These are phyloP conservation scores for Penicillium verrucosum DNA, from an alignment of 2,329 filamentous ascomycete genomes.

Conservation along the genomic window DNA sequence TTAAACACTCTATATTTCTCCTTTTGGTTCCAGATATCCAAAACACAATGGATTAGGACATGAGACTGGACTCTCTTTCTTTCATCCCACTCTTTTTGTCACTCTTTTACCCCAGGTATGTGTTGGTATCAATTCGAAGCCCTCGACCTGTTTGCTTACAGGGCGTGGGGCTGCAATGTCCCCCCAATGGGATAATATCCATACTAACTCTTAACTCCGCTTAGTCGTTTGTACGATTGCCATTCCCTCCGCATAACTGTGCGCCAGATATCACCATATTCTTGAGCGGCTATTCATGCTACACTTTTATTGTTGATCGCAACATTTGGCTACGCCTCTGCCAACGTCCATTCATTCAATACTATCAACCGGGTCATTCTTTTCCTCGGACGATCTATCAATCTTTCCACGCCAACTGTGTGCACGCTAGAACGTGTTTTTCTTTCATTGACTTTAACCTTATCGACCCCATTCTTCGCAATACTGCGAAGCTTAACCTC, in stretches of 20 bases:
- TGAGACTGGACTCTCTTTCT: conserved; percentile 3
- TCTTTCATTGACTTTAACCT: neutral
- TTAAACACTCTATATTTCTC: neutral
- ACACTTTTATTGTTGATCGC: neutral
- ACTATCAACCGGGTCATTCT: conserved; percentile 1
- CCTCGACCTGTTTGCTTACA: neutral
- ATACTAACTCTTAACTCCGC: neutral
- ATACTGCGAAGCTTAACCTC: conserved; percentile 14
- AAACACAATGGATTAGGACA: conserved; percentile 21
- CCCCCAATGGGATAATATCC: neutral
- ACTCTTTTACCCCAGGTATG: conserved; percentile 19
- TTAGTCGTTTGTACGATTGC: neutral
- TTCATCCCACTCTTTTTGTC: conserved; percentile 6
- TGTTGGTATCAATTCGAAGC: neutral
- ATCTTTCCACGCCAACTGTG: conserved; percentile 6
- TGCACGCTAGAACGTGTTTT: conserved; percentile 18
- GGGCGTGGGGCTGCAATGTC: neutral
- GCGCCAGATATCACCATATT: neutral
- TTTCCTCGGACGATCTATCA: conserved; percentile 1
- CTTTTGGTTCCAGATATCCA: conserved; percentile 2
- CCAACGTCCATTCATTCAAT: conserved; percentile 4
- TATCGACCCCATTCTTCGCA: conserved; percentile 2
- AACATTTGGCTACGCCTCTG: neutral
- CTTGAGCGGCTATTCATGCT: neutral
- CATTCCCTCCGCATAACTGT: neutral